Evolutionary conservation across 2,329 filamentous ascomycete genomes (phyloP).

Genomic region (Penicillium crustosum): DNA sequence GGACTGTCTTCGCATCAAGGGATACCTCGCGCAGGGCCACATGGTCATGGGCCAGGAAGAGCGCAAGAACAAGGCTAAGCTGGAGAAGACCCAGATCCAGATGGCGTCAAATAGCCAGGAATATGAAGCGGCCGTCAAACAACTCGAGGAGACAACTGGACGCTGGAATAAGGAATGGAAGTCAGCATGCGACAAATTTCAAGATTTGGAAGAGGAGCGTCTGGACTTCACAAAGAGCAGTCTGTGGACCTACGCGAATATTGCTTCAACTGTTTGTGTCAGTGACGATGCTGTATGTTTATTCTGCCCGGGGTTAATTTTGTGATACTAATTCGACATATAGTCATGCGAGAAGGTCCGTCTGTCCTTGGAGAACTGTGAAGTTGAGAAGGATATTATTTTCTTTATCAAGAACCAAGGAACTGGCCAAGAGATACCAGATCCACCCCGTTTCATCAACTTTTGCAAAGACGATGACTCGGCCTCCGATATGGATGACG

Average conservation of each 20-base stretch:
- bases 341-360: conserved; percentile 92
- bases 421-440: conserved; percentile 95
- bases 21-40: conserved; percentile 95
- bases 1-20: conserved; percentile 97
- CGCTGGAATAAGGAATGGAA: conserved; percentile 99
- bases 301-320: neutral
- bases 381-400: conserved; percentile 92
- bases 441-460: conserved; percentile 97
- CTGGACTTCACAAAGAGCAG: conserved; percentile 98
- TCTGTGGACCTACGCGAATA: conserved; percentile 96
- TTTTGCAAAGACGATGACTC: conserved; percentile 87
- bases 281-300: conserved; percentile 75
- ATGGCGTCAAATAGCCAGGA: conserved; percentile 87
- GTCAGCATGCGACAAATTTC: conserved; percentile 93
- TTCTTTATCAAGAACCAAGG: conserved; percentile 84
- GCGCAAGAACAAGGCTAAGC: conserved; percentile 95
- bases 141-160: conserved; percentile 89
- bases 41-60: conserved; percentile 99
- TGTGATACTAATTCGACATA: conserved; percentile 12
- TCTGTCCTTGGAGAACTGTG: conserved; percentile 87
- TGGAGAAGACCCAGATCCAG: conserved; percentile 98
- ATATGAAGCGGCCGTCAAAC: conserved; percentile 90
- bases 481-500: conserved; percentile 78
- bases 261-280: conserved; percentile 94
- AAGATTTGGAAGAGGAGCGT: conserved; percentile 95